Conservation (phyloP, 257 asterid genomes). For the Penstemon eatonii region DNA sequence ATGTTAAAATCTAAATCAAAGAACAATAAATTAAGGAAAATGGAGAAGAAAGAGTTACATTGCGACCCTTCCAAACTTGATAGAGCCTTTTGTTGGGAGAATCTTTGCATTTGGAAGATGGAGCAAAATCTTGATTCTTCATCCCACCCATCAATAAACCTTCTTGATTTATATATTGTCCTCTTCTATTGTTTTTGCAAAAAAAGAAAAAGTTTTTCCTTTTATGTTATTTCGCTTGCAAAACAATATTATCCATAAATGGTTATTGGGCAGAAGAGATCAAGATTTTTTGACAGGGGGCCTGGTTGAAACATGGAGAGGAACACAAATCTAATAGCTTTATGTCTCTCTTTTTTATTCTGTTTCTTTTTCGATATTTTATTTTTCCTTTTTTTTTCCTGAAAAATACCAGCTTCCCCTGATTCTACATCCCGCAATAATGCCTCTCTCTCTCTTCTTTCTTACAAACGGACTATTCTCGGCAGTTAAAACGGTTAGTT, state of each 20-base stretch:
- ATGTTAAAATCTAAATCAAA: background rate
- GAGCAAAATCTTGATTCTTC: conserved; percentile 48
- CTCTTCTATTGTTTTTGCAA: background rate
- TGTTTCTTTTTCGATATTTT: background rate
- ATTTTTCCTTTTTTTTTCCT: conserved; percentile 15
- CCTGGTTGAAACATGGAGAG: conserved; percentile 40
- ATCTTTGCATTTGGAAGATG: conserved; percentile 46
- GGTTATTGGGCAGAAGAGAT: conserved; percentile 29
- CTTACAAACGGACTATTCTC: conserved; percentile 26
- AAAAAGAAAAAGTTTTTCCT: no score
- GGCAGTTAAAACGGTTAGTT: conserved; percentile 39
- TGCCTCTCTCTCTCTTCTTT: conserved; percentile 22
- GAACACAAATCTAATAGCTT: conserved; percentile 21
- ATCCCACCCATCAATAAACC: conserved; percentile 44
- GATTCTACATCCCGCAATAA: conserved; percentile 31
- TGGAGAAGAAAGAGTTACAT: conserved; percentile 40
- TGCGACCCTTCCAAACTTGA: conserved; percentile 91
- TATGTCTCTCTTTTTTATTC: conserved; percentile 11
- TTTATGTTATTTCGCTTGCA: conserved; percentile 22
- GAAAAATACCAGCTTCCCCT: conserved; percentile 34
- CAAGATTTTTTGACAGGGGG: conserved; percentile 35
- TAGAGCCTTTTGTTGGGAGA: conserved; percentile 65
- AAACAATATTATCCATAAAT: conserved; percentile 36
- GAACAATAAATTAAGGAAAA: background rate
- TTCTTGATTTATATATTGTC: background rate